Conservation (phyloP, 2,329 filamentous ascomycete species). For the Cordyceps pruinosa region DNA sequence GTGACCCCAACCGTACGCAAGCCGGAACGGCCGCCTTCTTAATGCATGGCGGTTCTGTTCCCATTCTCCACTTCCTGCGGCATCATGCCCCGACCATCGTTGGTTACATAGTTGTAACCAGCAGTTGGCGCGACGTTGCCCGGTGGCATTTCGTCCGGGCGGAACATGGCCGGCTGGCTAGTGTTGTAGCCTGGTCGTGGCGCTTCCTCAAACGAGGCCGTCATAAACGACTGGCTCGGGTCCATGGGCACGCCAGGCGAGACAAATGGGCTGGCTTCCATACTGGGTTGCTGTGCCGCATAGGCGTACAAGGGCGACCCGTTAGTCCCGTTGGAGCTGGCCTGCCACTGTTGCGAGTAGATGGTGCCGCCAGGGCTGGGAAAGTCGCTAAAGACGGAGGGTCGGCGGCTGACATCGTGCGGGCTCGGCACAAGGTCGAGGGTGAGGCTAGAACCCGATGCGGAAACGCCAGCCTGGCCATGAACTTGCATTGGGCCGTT, state of each 20-base stretch:
- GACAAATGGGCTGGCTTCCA: slow-evolving; percentile 26
- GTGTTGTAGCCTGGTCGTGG: slow-evolving; percentile 27
- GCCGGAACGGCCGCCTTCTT: not conserved
- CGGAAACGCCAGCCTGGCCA: slow-evolving; percentile 28
- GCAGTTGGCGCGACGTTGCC: slow-evolving; percentile 23
- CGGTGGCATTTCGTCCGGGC: slow-evolving; percentile 25
- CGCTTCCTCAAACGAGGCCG: slow-evolving; percentile 28
- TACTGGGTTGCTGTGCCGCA: slow-evolving; percentile 30
- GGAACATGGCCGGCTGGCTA: slow-evolving; percentile 26
- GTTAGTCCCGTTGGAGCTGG: slow-evolving; percentile 34
- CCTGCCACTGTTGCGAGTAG: slow-evolving; percentile 40
- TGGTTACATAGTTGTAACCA: slow-evolving; percentile 29
- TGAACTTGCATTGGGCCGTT: slow-evolving; percentile 28
- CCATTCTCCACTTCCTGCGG: slow-evolving; percentile 24
- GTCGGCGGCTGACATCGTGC: slow-evolving; percentile 39
- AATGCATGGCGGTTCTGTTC: slow-evolving; percentile 23
- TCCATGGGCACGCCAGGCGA: slow-evolving; percentile 26
- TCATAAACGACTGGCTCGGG: slow-evolving; percentile 28
- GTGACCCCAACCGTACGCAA: not conserved
- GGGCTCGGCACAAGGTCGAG: slow-evolving; percentile 41
- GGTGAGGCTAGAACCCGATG: slow-evolving; percentile 28
- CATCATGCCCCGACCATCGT: slow-evolving; percentile 26
- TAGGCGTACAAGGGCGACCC: slow-evolving; percentile 41
- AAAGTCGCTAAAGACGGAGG: slow-evolving; percentile 43
- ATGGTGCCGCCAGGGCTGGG: slow-evolving; percentile 31